Percentiles rank a stretch among this genome's conserved stretches.
Evolutionary conservation across 768 basidiomycete species (phyloP).

Genomic region (Xerocomellus chrysenteron): DNA sequence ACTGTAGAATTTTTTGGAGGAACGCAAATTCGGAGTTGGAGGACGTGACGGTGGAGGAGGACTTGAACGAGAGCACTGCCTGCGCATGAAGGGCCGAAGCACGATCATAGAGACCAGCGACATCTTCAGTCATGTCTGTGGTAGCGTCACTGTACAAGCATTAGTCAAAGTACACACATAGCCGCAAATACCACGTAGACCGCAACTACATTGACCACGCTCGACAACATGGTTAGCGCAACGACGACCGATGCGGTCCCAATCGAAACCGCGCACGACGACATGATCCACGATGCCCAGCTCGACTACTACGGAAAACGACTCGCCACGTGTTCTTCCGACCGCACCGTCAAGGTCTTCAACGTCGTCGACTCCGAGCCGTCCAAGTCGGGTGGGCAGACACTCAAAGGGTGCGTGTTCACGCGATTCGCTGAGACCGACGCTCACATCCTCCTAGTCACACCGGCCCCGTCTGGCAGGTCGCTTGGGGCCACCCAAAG

Average conservation of each 20-base stretch:
- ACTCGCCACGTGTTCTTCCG: constrained; percentile 94
- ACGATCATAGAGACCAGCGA: constrained; percentile 37
- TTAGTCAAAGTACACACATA: no score
- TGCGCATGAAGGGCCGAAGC: constrained; percentile 48
- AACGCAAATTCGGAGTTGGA: constrained; percentile 76
- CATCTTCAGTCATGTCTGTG: not conserved
- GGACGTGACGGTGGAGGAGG: constrained; percentile 43
- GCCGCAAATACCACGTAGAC: not conserved
- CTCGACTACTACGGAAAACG: constrained; percentile 97
- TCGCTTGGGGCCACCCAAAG: constrained; percentile 98
- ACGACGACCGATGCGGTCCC: constrained; percentile 68
- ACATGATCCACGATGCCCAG: constrained; percentile 99
- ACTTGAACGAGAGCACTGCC: constrained; percentile 46
- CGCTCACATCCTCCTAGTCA: constrained; percentile 52
- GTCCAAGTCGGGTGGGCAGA: constrained; percentile 65
- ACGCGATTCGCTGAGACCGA: not conserved
- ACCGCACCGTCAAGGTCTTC: constrained; percentile 93
- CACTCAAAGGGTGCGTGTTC: constrained; percentile 70
- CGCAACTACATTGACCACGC: not conserved
- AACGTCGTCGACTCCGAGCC: constrained; percentile 89
- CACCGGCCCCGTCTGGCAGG: constrained; percentile 97
- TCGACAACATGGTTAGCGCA: constrained; percentile 29
- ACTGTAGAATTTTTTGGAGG: constrained; percentile 78
- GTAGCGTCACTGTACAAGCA: no score
- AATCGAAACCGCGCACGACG: constrained; percentile 95